Base-by-base conservation (phyloP, 345 rosid genomes). In the Arabidopsis suecica region DNA sequence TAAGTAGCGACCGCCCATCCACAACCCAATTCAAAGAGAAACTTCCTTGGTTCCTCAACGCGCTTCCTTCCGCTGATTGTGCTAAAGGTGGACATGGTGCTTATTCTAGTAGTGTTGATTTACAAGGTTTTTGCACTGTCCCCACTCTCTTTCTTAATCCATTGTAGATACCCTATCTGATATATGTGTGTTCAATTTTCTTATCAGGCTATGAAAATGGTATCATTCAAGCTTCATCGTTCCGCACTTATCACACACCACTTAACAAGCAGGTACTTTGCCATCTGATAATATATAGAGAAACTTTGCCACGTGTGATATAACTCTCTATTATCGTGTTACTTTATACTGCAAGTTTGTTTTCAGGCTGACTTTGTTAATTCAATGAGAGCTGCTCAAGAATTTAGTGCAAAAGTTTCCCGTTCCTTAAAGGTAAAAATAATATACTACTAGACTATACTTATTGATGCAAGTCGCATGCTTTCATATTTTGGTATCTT, bases 1-100 rank as follows among this genome's bases (percentile, higher is more conserved):
- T 95, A 74, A 82, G 79, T 72, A 87, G 83, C 67, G 96, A 84
- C 62, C 98, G 98, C 13, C 99, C 98, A 20, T 88, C 96, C 54
- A 90, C 98, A 11, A 44, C 78, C 61, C 98, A 93, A 66, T 95
- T 93, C 56, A 88, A 55, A 86, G 94, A 89, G 80, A 95, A 93
- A 82, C 94, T 95, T 72, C 99, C 99, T 65, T 93, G 96, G 96
- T 95, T 95, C 84, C 98, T 95, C 42, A 81, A 75, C 60, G 91
- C 98, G 47, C 83, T 95, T 78, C 99, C 99, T 49, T 95, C 99
- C 36, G 91, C 93, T 58, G 97, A 91, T 72, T 95, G 99, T 86
- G 91, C 99, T 22, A 95, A 95, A 86, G 99, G 96, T 49, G 99
- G 99, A 64, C 97, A 86, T 81, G 98, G 99, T 79, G 99, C 99